Evolutionary conservation across 192 early-diverging fungal genomes (phyloP).

Genomic region (Coemansia umbellata): DNA sequence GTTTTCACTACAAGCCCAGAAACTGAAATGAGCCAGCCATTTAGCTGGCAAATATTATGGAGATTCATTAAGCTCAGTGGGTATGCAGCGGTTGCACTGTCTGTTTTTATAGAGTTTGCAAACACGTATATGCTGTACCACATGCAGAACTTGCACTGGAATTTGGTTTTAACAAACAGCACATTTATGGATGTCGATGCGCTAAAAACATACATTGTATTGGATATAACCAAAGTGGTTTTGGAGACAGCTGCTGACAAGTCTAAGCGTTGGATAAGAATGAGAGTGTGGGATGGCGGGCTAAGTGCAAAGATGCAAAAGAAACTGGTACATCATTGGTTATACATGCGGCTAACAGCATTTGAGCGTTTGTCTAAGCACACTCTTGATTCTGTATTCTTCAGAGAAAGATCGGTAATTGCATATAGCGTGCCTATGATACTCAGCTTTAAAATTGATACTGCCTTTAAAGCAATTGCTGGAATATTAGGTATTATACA

Average conservation of each 20-base stretch:
- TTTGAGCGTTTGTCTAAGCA: conserved; percentile 20
- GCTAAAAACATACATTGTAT: neutral
- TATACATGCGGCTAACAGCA: conserved; percentile 1
- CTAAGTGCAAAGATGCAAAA: neutral
- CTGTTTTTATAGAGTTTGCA: conserved; percentile 3
- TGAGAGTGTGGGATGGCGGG: conserved; percentile 1
- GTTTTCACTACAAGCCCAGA: conserved; percentile 10
- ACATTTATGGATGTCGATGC: neutral
- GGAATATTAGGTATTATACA: no score
- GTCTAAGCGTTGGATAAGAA: neutral
- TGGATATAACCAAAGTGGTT: neutral
- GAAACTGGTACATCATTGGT: neutral
- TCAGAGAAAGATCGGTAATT: no score
- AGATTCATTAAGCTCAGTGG: conserved; percentile 9
- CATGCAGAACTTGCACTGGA: conserved; percentile 5
- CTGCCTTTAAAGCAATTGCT: no score
- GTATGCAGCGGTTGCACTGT: neutral
- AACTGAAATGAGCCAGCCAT: neutral
- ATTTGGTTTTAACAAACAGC: neutral
- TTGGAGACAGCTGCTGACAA: neutral
- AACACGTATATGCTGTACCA: conserved; percentile 8
- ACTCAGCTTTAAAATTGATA: no score
- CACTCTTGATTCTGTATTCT: no score
- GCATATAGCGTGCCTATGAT: no score
- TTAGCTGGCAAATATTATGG: neutral